Evolutionary conservation across 2,329 filamentous ascomycete genomes (phyloP).

Genomic region (Penicillium sp.): DNA sequence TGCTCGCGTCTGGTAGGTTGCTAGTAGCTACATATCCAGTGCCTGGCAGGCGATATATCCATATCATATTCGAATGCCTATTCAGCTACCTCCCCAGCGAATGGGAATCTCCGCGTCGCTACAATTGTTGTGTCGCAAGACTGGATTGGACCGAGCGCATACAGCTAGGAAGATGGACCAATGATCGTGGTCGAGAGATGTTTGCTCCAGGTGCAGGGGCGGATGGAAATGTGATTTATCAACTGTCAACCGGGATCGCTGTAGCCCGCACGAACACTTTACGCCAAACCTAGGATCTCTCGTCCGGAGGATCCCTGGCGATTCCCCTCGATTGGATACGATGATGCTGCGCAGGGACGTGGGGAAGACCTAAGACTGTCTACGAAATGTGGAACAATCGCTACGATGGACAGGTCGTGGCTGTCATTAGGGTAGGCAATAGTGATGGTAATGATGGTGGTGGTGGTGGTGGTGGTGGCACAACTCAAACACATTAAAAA

Average conservation of each 20-base stretch:
- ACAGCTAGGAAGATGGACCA: conserved; percentile 7
- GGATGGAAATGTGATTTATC: conserved; percentile 25
- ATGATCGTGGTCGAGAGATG: conserved; percentile 4
- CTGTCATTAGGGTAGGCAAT: background rate
- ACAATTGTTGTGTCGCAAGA: conserved; percentile 2
- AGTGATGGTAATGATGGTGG: background rate
- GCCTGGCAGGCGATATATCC: background rate
- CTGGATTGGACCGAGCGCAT: conserved; percentile 13
- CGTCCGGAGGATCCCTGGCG: background rate
- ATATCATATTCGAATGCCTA: background rate
- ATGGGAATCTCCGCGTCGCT: background rate
- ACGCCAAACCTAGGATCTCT: conserved; percentile 10
- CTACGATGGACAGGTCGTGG: background rate
- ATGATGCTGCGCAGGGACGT: conserved; percentile 3
- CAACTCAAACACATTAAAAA: conserved; percentile 3
- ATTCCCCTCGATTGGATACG: background rate
- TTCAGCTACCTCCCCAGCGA: background rate
- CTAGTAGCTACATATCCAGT: background rate
- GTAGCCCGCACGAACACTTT: background rate
- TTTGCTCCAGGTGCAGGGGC: conserved; percentile 7
- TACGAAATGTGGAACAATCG: conserved; percentile 7
- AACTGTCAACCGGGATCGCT: conserved; percentile 19
- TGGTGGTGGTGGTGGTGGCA: background rate
- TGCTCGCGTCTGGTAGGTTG: too few species aligned
- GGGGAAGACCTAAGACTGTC: conserved; percentile 8